Evolutionary conservation across 441 rosid genomes (phyloP).

Genomic region (Gossypium trilobum): DNA sequence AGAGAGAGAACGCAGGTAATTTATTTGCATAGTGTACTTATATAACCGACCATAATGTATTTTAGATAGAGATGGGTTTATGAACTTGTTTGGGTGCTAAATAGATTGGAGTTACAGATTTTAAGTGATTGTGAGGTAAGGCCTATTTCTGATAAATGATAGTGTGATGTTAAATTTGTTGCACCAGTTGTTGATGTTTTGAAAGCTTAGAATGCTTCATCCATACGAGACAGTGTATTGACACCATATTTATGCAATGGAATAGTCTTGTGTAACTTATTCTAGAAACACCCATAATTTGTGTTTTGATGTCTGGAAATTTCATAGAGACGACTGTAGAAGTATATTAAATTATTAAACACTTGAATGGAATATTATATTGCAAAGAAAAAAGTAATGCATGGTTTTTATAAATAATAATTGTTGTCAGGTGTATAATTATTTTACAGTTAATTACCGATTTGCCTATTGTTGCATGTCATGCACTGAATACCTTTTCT

Average conservation of each 20-base stretch:
- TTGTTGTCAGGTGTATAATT: not conserved
- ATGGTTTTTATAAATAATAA: not conserved
- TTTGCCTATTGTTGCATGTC: not conserved
- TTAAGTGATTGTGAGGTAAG: not conserved
- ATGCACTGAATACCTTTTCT: not conserved
- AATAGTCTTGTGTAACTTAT: not conserved
- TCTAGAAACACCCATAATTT: not conserved
- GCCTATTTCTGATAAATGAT: not conserved
- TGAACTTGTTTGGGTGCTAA: not conserved
- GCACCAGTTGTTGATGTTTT: not conserved
- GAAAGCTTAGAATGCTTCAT: not conserved
- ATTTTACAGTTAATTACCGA: not conserved
- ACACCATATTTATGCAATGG: not conserved
- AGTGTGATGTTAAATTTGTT: not conserved
- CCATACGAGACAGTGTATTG: not conserved
- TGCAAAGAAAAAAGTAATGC: constrained; percentile 4
- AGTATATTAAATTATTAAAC: not conserved
- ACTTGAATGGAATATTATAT: not conserved
- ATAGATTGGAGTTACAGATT: not conserved
- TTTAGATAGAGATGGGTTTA: not conserved
- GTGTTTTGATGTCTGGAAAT: constrained; percentile 4
- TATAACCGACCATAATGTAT: not conserved
- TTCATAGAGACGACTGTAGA: not conserved
- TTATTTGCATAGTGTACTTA: not conserved
- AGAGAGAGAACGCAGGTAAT: constrained; percentile 96